Base-by-base conservation (phyloP, 73 alveolate species). In the Stentor roeselii region DNA sequence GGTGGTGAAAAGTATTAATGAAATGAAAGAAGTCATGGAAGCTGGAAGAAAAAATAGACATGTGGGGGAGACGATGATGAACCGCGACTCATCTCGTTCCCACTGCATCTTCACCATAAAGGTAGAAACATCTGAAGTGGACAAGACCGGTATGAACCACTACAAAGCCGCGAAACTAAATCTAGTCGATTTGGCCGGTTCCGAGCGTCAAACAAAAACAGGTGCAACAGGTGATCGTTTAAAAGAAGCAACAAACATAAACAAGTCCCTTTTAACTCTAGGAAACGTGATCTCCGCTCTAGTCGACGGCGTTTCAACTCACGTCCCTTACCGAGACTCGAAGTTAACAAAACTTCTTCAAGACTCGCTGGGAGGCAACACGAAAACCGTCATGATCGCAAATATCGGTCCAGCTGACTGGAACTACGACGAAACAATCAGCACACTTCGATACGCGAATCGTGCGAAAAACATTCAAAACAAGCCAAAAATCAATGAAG, bases 351-450 rank as follows among this genome's bases (percentile, higher is more conserved):
- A 98, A 82, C 77, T 97, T 36, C 87, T 97, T 37, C 97, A 97
- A 92, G 99, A 97, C 85, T 96, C 99, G 34, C 92, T 97, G 32
- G 99, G 99, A 36, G 99, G 99, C 42, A 97, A 97, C 89, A 96
- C 99, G 3, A 96, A 95, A 86, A 97, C 99, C 31, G 99, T 96
- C 27, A 97, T 97, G 99, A 95, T 97, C 87, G 99, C 99, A 32
- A 97, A 97, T 83, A 93, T 96, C 34, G 99, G 99, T 60, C 89
- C 89, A 37, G 98, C 98, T 84, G 98, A 93, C 82, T 96, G 89
- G 86, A 96, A 95, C 89, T 92, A 78, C 84, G 99, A 97, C 76
- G 99, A 97, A 88, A 95, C 99, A 39, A 87, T 96, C 35, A 87
- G 95, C 75, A 97, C 99, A 31, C 90, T 97, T 59, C 86, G 99